Conservation (phyloP, 2,329 filamentous ascomycete species). For the Boeremia lycopersici region DNA sequence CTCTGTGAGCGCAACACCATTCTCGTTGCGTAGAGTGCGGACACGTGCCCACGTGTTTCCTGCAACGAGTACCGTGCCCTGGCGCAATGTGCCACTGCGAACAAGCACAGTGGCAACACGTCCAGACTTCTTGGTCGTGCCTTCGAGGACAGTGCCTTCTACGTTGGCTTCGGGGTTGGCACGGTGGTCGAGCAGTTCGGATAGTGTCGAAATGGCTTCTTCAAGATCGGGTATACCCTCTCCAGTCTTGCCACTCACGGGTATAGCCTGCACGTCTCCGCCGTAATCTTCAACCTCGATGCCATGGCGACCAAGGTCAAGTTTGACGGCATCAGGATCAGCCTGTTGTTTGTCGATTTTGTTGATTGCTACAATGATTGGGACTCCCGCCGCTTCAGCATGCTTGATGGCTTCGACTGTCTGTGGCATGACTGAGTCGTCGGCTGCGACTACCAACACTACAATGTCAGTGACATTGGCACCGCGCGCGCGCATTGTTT, state of each 20-base stretch:
- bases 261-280: constrained; percentile 90
- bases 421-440: constrained; percentile 97
- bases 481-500: constrained; percentile 93
- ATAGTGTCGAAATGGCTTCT: constrained; percentile 83
- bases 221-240: constrained; percentile 90
- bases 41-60: constrained; percentile 88
- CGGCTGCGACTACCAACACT: constrained; percentile 91
- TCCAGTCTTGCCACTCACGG: constrained; percentile 92
- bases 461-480: constrained; percentile 97
- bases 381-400: constrained; percentile 82
- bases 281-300: constrained; percentile 95
- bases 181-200: constrained; percentile 88
- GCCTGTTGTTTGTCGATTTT: constrained; percentile 91
- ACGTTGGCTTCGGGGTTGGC: constrained; percentile 77
- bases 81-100: constrained; percentile 80
- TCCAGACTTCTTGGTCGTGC: constrained; percentile 82
- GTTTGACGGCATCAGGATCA: constrained; percentile 81
- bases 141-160: constrained; percentile 94
- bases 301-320: constrained; percentile 80
- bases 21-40: constrained; percentile 84
- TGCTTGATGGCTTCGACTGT: constrained; percentile 97
- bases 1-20: constrained; percentile 71
- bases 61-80: constrained; percentile 83
- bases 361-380: constrained; percentile 97
- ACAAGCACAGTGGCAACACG: constrained; percentile 89